Conservation (phyloP, 2,329 filamentous ascomycete genomes). For the Beauveria varroae region DNA sequence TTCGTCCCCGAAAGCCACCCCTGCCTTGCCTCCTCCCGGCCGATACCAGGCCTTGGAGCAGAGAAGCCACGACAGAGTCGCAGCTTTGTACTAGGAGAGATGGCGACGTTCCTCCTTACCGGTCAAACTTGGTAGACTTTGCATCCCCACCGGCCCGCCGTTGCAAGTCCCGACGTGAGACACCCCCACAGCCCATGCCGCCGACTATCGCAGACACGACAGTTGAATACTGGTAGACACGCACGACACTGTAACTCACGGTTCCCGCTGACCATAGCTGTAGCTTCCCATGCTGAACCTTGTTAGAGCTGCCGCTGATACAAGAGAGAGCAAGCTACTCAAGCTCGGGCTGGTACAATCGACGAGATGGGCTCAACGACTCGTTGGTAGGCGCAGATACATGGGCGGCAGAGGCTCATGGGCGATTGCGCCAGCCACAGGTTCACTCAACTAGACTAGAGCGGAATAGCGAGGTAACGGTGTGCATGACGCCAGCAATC, state of each 20-base stretch:
- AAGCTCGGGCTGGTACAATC: too few relatives aligned
- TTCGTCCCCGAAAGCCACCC: too few relatives aligned
- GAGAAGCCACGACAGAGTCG: too few relatives aligned
- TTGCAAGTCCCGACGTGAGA: conserved; percentile 7
- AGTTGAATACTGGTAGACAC: too few relatives aligned
- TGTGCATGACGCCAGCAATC: not conserved
- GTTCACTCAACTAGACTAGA: not conserved
- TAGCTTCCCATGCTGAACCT: too few relatives aligned
- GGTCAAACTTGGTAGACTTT: too few relatives aligned
- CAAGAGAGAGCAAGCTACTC: not conserved
- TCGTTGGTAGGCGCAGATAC: not conserved
- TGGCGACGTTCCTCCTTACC: too few relatives aligned
- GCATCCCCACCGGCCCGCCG: not conserved
- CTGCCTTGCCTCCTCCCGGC: too few relatives aligned
- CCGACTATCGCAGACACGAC: not conserved
- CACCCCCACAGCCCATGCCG: not conserved
- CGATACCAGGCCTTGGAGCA: too few relatives aligned
- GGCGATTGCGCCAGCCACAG: not conserved
- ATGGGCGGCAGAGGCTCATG: not conserved
- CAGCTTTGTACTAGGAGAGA: too few relatives aligned
- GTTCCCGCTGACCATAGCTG: not conserved
- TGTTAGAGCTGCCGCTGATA: too few relatives aligned
- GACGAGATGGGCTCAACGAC: too few relatives aligned
- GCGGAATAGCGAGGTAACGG: not conserved
- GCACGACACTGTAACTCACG: not conserved